A percentile compares a stretch with the other conserved stretches of the same genome.
Conservation (phyloP, 768 basidiomycete genomes). For the Pleurotus eryngii region DNA sequence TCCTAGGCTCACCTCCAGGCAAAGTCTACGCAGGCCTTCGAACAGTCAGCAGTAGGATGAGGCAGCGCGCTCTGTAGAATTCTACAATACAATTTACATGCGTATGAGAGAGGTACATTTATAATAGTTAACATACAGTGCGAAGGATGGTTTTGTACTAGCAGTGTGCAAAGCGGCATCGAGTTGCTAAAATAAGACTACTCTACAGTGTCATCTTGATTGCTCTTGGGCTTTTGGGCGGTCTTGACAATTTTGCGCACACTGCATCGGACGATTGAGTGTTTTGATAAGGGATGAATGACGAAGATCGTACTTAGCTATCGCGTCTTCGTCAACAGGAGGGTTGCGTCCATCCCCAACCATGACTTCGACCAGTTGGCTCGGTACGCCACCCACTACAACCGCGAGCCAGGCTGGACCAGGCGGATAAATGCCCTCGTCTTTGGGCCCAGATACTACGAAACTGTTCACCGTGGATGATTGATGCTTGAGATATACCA, state of each 20-base stretch:
- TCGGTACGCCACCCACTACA: slow-evolving; percentile 65
- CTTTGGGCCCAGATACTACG: slow-evolving; percentile 61
- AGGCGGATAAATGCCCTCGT: slow-evolving; percentile 67
- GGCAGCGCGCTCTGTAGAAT: slow-evolving; percentile 68
- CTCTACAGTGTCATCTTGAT: not conserved
- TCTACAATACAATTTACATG: not conserved
- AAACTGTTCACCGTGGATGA: slow-evolving; percentile 43
- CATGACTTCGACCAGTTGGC: slow-evolving; percentile 59
- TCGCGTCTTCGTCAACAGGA: slow-evolving; percentile 50
- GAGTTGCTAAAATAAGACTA: not conserved
- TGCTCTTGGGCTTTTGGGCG: too few species aligned
- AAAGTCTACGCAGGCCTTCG: slow-evolving; percentile 89
- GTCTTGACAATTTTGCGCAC: too few species aligned
- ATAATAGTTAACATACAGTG: slow-evolving; percentile 1
- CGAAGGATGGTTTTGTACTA: not conserved
- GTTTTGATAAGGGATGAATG: not conserved
- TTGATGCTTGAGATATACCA: slow-evolving; percentile 56
- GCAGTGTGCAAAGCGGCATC: slow-evolving; percentile 1
- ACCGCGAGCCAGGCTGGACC: slow-evolving; percentile 78
- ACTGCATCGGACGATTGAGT: too few species aligned
- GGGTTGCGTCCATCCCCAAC: slow-evolving; percentile 66
- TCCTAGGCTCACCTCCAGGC: slow-evolving; percentile 92
- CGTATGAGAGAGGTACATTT: not conserved
- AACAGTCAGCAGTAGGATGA: slow-evolving; percentile 90
- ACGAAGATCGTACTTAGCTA: slow-evolving; percentile 49